These are phyloP conservation scores for Blastomyces gilchristii DNA, from an alignment of 2,329 filamentous ascomycete genomes.

Conservation along the genomic window DNA sequence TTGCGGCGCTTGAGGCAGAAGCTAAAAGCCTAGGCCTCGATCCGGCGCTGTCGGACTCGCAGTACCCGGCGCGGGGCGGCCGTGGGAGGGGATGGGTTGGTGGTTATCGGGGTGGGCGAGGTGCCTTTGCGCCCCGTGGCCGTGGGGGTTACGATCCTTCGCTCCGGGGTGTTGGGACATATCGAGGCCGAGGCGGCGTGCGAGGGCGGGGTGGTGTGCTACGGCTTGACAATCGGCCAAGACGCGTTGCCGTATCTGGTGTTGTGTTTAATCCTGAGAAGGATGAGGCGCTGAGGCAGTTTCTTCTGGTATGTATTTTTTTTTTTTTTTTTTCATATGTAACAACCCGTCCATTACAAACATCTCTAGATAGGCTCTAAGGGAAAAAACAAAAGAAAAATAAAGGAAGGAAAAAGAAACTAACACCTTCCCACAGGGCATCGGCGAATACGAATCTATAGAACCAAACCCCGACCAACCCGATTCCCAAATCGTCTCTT, in stretches of 20 bases:
- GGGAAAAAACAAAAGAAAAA: too few relatives aligned
- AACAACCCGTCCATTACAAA: too few relatives aligned
- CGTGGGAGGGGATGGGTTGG: conserved; percentile 21
- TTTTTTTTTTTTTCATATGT: too few relatives aligned
- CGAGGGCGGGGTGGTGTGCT: conserved; percentile 41
- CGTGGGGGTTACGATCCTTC: conserved; percentile 20
- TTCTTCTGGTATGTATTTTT: conserved; percentile 39
- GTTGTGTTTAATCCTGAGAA: conserved; percentile 39
- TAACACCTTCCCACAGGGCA: conserved; percentile 23
- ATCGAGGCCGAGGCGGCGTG: conserved; percentile 35
- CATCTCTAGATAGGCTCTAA: too few relatives aligned
- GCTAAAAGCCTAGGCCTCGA: conserved; percentile 45
- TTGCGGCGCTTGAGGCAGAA: conserved; percentile 47
- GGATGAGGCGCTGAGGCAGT: conserved; percentile 48
- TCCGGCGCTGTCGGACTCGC: conserved; percentile 24
- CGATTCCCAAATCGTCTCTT: conserved; percentile 34
- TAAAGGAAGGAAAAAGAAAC: too few relatives aligned
- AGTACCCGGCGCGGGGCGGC: conserved; percentile 22
- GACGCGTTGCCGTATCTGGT: conserved; percentile 42
- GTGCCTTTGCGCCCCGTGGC: conserved; percentile 28
- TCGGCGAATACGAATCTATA: conserved; percentile 39
- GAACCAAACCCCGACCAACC: conserved; percentile 32
- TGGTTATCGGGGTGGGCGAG: conserved; percentile 30
- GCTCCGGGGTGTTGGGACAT: conserved; percentile 28
- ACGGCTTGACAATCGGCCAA: conserved; percentile 50